These are phyloP conservation scores for Malbranchea cinnamomea DNA, from an alignment of 2,329 filamentous ascomycete genomes.

Conservation along the genomic window DNA sequence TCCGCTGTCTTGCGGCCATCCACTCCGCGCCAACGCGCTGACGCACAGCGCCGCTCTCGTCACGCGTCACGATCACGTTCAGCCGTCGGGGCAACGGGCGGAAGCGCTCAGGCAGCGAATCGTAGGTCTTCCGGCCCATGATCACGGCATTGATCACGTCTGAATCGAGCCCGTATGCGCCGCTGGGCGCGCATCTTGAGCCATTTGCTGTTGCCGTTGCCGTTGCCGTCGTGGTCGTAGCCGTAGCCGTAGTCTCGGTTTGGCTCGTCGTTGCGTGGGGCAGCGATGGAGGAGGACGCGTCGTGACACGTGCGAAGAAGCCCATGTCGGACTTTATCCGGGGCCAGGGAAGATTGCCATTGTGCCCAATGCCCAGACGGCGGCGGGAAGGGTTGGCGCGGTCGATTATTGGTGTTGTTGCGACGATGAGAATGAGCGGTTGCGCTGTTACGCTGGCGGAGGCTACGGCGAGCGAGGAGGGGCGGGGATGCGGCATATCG, in stretches of 20 bases:
- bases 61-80: constrained; percentile 64
- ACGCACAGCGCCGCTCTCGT: constrained; percentile 17
- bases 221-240: constrained; percentile 6
- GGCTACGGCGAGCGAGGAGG: constrained; percentile 4
- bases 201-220: constrained; percentile 3
- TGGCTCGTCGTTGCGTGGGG: constrained; percentile 6
- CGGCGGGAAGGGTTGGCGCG: constrained; percentile 28
- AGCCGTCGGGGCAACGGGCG: constrained; percentile 64
- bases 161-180: too few relatives aligned
- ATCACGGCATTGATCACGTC: constrained; percentile 72
- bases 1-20: constrained; percentile 15
- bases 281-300: constrained; percentile 31
- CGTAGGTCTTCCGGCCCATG: constrained; percentile 97
- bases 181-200: too few relatives aligned
- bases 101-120: constrained; percentile 66
- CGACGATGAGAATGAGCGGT: constrained; percentile 80
- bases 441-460: constrained; percentile 15
- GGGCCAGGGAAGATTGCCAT: constrained; percentile 74
- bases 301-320: constrained; percentile 86
- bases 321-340: constrained; percentile 82
- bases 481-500: constrained; percentile 13
- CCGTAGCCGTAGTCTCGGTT: too few relatives aligned
- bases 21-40: constrained; percentile 22
- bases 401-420: constrained; percentile 49
- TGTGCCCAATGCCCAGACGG: constrained; percentile 72